Evolutionary conservation across 805 yeast species (phyloP).

Genomic region (Ogataea allantospora): DNA sequence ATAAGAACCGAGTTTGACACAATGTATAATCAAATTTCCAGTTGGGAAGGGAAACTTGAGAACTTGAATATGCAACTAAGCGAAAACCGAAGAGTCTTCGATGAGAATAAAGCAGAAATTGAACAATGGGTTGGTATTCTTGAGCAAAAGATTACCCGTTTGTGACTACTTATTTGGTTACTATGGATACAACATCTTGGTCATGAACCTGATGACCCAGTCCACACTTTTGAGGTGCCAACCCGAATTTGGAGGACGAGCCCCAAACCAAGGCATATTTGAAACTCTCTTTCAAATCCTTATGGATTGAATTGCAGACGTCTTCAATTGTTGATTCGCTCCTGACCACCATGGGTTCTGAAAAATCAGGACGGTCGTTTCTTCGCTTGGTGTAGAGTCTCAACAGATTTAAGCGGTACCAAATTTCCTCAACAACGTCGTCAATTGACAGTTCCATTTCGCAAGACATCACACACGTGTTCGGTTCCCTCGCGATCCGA

Average conservation of each 20-base stretch:
- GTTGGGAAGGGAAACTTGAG: constrained; percentile 26
- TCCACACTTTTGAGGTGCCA: constrained; percentile 96
- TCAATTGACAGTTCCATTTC: constrained; percentile 82
- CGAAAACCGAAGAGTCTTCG: constrained; percentile 10
- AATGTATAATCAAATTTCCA: constrained; percentile 18
- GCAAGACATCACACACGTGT: constrained; percentile 92
- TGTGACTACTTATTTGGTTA: constrained; percentile 48
- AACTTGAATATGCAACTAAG: constrained; percentile 18
- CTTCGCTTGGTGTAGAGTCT: constrained; percentile 87
- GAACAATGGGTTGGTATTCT: constrained; percentile 13
- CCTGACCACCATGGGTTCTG: constrained; percentile 90
- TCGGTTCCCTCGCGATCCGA: constrained; percentile 85
- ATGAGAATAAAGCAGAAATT: constrained; percentile 15
- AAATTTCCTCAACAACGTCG: constrained; percentile 87
- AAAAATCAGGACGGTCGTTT: constrained; percentile 76
- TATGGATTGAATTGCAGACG: constrained; percentile 88
- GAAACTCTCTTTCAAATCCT: constrained; percentile 88
- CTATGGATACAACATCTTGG: constrained; percentile 91
- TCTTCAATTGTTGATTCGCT: constrained; percentile 74
- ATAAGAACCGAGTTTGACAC: constrained; percentile 18
- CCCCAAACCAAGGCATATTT: constrained; percentile 98
- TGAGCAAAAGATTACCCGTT: constrained; percentile 6
- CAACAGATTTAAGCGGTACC: constrained; percentile 80
- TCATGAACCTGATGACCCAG: constrained; percentile 78
- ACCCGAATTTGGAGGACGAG: constrained; percentile 73